Evolutionary conservation across 371 early-diverging fungal genomes (phyloP).

Genomic region (Dinochytrium kinnereticum): DNA sequence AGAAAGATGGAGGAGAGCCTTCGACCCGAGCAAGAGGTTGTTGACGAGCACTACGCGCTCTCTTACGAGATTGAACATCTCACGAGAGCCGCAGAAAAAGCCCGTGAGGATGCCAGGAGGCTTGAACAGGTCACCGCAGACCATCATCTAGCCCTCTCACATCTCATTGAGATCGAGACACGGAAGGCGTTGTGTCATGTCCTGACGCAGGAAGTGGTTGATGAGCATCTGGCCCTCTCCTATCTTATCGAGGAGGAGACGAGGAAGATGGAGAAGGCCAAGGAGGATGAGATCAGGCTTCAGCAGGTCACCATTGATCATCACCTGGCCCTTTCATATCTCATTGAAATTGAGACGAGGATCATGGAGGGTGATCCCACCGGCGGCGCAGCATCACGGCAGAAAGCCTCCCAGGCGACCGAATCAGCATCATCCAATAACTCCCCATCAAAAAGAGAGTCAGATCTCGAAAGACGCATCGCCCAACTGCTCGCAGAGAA

Average conservation of each 20-base stretch:
- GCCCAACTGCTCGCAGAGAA: not conserved
- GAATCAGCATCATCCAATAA: constrained; percentile 13
- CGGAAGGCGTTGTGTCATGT: not conserved
- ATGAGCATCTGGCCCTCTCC: constrained; percentile 14
- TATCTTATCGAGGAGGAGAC: constrained; percentile 4
- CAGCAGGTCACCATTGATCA: constrained; percentile 19
- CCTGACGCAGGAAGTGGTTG: not conserved
- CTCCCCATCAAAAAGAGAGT: constrained; percentile 13
- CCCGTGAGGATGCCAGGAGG: not conserved
- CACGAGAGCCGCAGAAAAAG: not conserved
- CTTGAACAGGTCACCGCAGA: constrained; percentile 13
- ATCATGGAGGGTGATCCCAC: not conserved
- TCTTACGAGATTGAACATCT: constrained; percentile 5
- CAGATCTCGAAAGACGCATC: not conserved
- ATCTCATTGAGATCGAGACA: constrained; percentile 22
- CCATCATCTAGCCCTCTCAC: constrained; percentile 14
- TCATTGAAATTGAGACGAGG: constrained; percentile 19
- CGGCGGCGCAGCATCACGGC: not conserved
- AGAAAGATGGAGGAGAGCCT: not conserved
- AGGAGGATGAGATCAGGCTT: not conserved
- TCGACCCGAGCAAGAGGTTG: not conserved
- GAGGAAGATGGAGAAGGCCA: not conserved
- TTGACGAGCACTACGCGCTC: constrained; percentile 16
- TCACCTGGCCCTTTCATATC: constrained; percentile 24
- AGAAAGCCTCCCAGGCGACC: not conserved